phyloP scores from a whole-genome alignment of 176 grass and related monocot species.

The Phragmites australis region DNA sequence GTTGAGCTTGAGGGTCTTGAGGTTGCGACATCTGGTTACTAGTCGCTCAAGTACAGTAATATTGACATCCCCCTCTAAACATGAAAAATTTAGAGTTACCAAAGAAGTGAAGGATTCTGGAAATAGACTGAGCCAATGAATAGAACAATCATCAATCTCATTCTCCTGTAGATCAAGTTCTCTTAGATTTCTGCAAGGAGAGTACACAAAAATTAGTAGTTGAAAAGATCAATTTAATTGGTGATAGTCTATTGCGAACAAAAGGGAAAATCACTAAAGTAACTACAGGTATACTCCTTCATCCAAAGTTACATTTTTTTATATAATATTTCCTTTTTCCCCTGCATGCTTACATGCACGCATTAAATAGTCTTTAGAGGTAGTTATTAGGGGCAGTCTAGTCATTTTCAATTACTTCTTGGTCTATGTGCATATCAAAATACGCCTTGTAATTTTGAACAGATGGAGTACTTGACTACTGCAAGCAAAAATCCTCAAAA shows the following conservation, averaged over 20 bases:
- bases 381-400: too few species aligned
- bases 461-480: slow-evolving; percentile 4
- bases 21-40: slow-evolving; percentile 61
- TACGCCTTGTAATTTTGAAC: too few species aligned
- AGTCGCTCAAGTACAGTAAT: slow-evolving; percentile 54
- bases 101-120: slow-evolving; percentile 65
- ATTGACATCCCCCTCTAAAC: slow-evolving; percentile 67
- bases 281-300: slow-evolving; percentile 12
- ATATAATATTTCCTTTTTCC: too few species aligned
- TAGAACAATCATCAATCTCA: slow-evolving; percentile 57
- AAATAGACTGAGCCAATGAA: slow-evolving; percentile 60
- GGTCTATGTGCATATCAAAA: too few species aligned
- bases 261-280: neutral
- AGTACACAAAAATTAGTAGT: slow-evolving; percentile 20
- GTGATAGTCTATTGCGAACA: neutral
- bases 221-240: neutral
- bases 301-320: too few species aligned
- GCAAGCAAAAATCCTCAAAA: neutral
- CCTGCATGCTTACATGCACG: too few species aligned
- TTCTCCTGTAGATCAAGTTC: slow-evolving; percentile 69
- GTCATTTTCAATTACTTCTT: too few species aligned
- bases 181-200: slow-evolving; percentile 55
- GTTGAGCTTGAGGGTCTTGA: slow-evolving; percentile 66
- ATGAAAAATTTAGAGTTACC: slow-evolving; percentile 65
- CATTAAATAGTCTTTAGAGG: too few species aligned